These are phyloP conservation scores for Ceratocystis variospora DNA, from an alignment of 2,329 filamentous ascomycete genomes.

Conservation along the genomic window DNA sequence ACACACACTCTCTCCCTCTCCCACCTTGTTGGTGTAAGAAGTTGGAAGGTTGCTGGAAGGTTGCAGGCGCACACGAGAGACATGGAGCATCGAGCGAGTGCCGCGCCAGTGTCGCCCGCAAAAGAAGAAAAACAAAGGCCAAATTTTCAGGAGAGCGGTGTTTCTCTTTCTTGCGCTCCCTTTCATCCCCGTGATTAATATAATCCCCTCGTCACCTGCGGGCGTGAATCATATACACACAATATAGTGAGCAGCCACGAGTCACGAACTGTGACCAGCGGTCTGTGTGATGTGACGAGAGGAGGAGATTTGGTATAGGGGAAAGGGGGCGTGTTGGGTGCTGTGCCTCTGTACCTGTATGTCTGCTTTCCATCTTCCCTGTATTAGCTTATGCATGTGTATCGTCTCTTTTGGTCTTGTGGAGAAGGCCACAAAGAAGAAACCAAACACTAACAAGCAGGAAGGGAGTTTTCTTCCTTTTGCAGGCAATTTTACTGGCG, in stretches of 20 bases:
- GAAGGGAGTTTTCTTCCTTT: not conserved
- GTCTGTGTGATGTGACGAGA: not conserved
- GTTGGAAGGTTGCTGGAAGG: too few relatives aligned
- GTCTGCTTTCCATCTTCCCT: too few relatives aligned
- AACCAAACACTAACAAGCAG: not conserved
- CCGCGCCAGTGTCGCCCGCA: too few relatives aligned
- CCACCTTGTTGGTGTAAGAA: too few relatives aligned
- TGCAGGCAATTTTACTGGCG: not conserved
- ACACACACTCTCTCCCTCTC: too few relatives aligned
- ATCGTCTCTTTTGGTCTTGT: conserved; percentile 3
- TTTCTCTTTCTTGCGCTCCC: too few relatives aligned
- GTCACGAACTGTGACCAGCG: not conserved
- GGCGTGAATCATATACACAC: not conserved
- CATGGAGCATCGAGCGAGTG: too few relatives aligned
- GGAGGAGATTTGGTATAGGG: not conserved
- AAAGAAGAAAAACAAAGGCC: too few relatives aligned
- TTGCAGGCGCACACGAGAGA: too few relatives aligned
- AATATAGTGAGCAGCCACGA: not conserved
- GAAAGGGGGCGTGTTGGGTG: not conserved
- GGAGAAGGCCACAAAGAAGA: not conserved
- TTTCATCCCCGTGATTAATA: too few relatives aligned
- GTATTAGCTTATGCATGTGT: not conserved
- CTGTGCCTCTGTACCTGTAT: not conserved
- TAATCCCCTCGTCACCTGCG: not conserved
- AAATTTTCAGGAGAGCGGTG: too few relatives aligned